Conservation (phyloP, 805 yeast genomes). For the Tetrapisispora namnaoensis region DNA sequence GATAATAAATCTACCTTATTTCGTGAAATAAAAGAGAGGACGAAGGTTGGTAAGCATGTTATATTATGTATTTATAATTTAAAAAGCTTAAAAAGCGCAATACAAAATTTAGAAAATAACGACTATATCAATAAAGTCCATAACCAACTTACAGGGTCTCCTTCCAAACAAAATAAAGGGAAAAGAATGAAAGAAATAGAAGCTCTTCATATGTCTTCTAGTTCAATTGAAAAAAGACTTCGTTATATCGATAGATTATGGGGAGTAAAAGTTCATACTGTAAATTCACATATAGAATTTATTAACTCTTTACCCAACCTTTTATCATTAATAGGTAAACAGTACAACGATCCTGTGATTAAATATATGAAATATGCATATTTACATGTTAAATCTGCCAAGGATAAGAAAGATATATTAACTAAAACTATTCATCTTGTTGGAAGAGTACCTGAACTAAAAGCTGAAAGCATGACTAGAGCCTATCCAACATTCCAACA, state of each 20-base stretch:
- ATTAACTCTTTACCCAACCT: slow-evolving; percentile 48
- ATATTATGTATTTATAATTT: slow-evolving; percentile 41
- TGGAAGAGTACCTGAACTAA: slow-evolving; percentile 44
- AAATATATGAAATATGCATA: slow-evolving; percentile 47
- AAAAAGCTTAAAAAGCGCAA: slow-evolving; percentile 36
- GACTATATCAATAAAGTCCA: slow-evolving; percentile 34
- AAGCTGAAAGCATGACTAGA: slow-evolving; percentile 37
- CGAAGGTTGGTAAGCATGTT: slow-evolving; percentile 23
- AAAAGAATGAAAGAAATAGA: slow-evolving; percentile 12
- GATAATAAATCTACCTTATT: slow-evolving; percentile 19
- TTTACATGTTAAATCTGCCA: slow-evolving; percentile 49
- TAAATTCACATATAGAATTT: slow-evolving; percentile 34
- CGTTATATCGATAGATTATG: slow-evolving; percentile 38
- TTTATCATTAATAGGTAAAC: slow-evolving; percentile 43
- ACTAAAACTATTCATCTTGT: slow-evolving; percentile 45
- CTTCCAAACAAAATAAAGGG: slow-evolving; percentile 1
- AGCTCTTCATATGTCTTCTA: slow-evolving; percentile 10
- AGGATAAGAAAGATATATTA: slow-evolving; percentile 37
- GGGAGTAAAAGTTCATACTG: slow-evolving; percentile 39
- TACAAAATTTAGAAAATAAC: slow-evolving; percentile 39
- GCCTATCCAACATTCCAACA: slow-evolving; percentile 33
- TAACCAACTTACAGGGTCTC: slow-evolving; percentile 13
- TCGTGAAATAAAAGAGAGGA: slow-evolving; percentile 17
- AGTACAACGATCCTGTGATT: slow-evolving; percentile 46
- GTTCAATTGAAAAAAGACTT: slow-evolving; percentile 34